These are phyloP conservation scores for Alternaria triticimaculans DNA, from an alignment of 2,329 filamentous ascomycete species.

Conservation along the genomic window DNA sequence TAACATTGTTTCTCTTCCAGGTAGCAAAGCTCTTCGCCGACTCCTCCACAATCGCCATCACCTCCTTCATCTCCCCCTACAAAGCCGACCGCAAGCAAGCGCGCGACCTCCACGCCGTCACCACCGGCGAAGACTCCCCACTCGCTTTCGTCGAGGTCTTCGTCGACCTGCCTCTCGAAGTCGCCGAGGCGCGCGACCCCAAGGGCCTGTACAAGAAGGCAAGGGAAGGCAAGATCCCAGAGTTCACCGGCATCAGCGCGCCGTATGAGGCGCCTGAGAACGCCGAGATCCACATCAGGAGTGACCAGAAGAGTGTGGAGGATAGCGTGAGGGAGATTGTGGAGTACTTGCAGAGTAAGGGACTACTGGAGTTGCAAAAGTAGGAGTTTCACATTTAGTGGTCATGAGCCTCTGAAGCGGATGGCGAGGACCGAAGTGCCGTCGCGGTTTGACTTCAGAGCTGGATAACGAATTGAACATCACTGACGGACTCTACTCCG, in stretches of 20 bases:
- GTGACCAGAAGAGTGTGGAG: constrained; percentile 81
- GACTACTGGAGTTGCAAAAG: constrained; percentile 57
- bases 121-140: constrained; percentile 61
- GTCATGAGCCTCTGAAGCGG: not conserved
- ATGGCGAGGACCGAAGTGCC: not conserved
- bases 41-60: constrained; percentile 83
- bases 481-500: not conserved
- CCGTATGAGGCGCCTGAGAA: constrained; percentile 90
- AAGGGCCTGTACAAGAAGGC: constrained; percentile 99
- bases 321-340: constrained; percentile 88
- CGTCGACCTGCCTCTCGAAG: constrained; percentile 88
- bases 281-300: constrained; percentile 87
- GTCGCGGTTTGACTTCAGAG: not conserved
- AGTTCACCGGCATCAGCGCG: constrained; percentile 94
- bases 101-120: constrained; percentile 75
- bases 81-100: constrained; percentile 83
- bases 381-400: not conserved
- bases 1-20: constrained; percentile 43
- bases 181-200: constrained; percentile 92
- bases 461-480: not conserved
- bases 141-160: constrained; percentile 93
- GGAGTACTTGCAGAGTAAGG: constrained; percentile 75
- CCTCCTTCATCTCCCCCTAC: constrained; percentile 97
- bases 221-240: constrained; percentile 88
- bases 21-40: constrained; percentile 98